These are phyloP conservation scores for Leccinum subgranulosum DNA, from an alignment of 768 basidiomycete genomes.

Conservation along the genomic window DNA sequence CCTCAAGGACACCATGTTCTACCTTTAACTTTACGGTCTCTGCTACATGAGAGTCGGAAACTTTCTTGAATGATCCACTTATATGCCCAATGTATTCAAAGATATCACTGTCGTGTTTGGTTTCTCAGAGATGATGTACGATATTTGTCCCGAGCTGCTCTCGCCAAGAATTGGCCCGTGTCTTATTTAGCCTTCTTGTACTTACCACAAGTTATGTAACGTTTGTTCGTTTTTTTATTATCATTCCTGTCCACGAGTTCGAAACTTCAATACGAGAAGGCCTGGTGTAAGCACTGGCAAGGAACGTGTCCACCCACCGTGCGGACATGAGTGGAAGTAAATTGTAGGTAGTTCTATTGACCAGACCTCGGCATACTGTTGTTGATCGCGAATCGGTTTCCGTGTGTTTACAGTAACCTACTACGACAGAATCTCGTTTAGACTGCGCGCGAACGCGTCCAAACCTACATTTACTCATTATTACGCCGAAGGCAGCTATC, in stretches of 20 bases:
- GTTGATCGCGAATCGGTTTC: conserved; percentile 15
- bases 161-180: background rate
- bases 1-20: conserved; percentile 74
- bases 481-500: conserved; percentile 7
- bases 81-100: background rate
- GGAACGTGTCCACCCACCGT: background rate
- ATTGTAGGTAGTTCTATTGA: conserved; percentile 9
- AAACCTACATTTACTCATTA: conserved; percentile 1
- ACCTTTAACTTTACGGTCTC: conserved; percentile 42
- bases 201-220: background rate
- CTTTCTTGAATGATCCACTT: background rate
- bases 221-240: background rate
- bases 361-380: background rate
- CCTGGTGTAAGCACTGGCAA: background rate
- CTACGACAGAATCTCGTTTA: background rate
- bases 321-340: background rate
- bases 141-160: background rate
- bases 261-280: background rate
- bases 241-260: background rate
- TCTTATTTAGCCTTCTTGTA: background rate
- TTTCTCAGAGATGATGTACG: background rate
- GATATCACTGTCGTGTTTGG: background rate
- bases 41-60: background rate
- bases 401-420: conserved; percentile 10
- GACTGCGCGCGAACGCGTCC: background rate